phyloP scores from a whole-genome alignment of 495 filamentous ascomycete species.

The Penicillium psychrofluorescens region DNA sequence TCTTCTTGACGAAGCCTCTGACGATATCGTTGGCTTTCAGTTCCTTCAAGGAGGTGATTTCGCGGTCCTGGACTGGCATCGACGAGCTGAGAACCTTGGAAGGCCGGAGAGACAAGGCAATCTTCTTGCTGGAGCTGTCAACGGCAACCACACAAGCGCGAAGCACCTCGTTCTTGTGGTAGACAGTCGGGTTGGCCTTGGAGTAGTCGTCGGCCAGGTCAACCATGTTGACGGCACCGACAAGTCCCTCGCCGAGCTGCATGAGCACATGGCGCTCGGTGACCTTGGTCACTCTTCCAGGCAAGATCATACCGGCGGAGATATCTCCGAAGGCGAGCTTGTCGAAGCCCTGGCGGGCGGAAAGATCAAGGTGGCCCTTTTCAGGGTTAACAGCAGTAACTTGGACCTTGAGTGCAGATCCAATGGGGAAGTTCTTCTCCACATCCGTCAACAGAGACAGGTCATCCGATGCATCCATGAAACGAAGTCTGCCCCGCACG shows the following conservation, averaged over 20 bases:
- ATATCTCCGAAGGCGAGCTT: constrained; percentile 61
- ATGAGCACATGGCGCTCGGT: constrained; percentile 77
- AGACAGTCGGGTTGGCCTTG: constrained; percentile 57
- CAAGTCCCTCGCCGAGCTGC: constrained; percentile 70
- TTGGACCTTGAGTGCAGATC: constrained; percentile 71
- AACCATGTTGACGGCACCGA: constrained; percentile 64
- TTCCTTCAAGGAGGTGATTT: constrained; percentile 60
- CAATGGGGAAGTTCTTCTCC: constrained; percentile 77
- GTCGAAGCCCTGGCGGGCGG: constrained; percentile 52
- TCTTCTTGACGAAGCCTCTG: constrained; percentile 81
- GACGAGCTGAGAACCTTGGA: constrained; percentile 85
- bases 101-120: constrained; percentile 74
- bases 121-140: constrained; percentile 74
- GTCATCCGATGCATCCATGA: constrained; percentile 81
- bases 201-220: constrained; percentile 84
- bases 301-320: constrained; percentile 68
- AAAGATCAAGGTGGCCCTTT: constrained; percentile 73
- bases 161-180: constrained; percentile 76
- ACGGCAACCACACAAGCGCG: constrained; percentile 74
- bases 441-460: constrained; percentile 67
- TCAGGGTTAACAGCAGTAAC: constrained; percentile 69
- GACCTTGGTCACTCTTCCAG: constrained; percentile 76
- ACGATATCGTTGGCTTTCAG: constrained; percentile 73
- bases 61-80: constrained; percentile 71
- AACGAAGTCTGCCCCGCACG: constrained; percentile 72